These are phyloP conservation scores for Microcos paniculata DNA, from an alignment of 345 rosid species.

Conservation along the genomic window DNA sequence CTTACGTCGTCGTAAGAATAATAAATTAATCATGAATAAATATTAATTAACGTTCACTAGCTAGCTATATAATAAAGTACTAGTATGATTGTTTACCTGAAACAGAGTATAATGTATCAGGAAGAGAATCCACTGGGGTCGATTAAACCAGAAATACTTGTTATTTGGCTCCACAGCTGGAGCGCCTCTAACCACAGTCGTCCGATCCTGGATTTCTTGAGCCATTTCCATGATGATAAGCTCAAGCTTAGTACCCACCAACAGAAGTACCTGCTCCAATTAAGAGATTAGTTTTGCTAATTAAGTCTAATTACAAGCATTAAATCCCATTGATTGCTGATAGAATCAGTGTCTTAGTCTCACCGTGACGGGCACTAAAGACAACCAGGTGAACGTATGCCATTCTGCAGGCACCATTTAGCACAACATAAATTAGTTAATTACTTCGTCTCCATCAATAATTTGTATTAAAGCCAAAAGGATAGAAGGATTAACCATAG, in stretches of 20 bases:
- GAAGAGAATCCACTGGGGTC: slow-evolving; percentile 49
- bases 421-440: not conserved
- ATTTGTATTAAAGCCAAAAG: not conserved
- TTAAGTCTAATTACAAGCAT: too few species aligned
- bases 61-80: too few species aligned
- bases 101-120: slow-evolving; percentile 47
- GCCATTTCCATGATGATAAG: slow-evolving; percentile 61
- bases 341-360: too few species aligned
- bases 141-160: slow-evolving; percentile 60
- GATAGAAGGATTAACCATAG: slow-evolving; percentile 30
- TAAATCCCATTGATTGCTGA: too few species aligned
- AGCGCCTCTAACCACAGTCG: slow-evolving; percentile 45
- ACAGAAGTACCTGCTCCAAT: slow-evolving; percentile 40
- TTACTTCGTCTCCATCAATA: not conserved
- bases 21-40: too few species aligned
- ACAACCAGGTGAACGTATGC: slow-evolving; percentile 49
- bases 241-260: slow-evolving; percentile 59
- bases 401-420: slow-evolving; percentile 40
- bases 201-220: slow-evolving; percentile 38
- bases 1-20: too few species aligned
- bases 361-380: slow-evolving; percentile 41
- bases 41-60: too few species aligned
- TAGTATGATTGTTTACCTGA: slow-evolving; percentile 25
- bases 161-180: slow-evolving; percentile 56
- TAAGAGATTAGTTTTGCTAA: too few species aligned